Evolutionary conservation across 163 green algal genomes (phyloP), one percentile per base, ranked within the genome.

Genomic region (Chlorella variabilis): DNA sequence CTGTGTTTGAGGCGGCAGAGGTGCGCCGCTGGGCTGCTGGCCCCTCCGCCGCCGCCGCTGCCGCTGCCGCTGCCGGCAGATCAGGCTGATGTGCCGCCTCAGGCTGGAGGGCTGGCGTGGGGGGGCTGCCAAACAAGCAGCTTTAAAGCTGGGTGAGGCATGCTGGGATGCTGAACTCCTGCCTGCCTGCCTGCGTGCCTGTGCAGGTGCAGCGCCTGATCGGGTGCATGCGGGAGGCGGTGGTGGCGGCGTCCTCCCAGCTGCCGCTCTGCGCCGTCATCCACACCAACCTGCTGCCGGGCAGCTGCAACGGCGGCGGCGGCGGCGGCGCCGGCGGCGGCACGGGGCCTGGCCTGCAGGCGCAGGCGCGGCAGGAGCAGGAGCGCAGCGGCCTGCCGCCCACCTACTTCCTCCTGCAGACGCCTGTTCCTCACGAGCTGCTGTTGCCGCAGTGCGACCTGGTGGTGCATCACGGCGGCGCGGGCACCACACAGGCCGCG

Each of bases 401-500:
- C 4, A n/a, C 54, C 23, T 61, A 59, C 41, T 54, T 81, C 6
- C 29, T 51, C 15, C 59, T 81, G 41, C 20, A 45, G 39, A 31
- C 70, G 59, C 41, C 75, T 5, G 75, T 81, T 68, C 67, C 80
- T 15, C 58, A 80, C 21, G 78, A 86, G 42, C 78, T 93, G 33
- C 75, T 88, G n/a, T 71, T 92, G 49, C 63, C 91, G 25, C 83
- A 90, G 41, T 94, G 89, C 78, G 75, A 41, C 6, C 89, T 91
- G 15, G 91, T 96, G 6, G 83, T 98, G 33, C 93, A 97, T 80
- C 94, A 98, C 70, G 94, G 94, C 11, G 94, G 94, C 7, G 92
- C 93, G 23, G 94, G 94, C 65, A 97, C 93, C 38, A 93, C 87
- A 23, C 75, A 83, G n/a, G 66, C 77, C 0, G 59, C 75, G 33